Evolutionary conservation across 495 filamentous ascomycete genomes (phyloP).

Genomic region (Aspergillus steynii): DNA sequence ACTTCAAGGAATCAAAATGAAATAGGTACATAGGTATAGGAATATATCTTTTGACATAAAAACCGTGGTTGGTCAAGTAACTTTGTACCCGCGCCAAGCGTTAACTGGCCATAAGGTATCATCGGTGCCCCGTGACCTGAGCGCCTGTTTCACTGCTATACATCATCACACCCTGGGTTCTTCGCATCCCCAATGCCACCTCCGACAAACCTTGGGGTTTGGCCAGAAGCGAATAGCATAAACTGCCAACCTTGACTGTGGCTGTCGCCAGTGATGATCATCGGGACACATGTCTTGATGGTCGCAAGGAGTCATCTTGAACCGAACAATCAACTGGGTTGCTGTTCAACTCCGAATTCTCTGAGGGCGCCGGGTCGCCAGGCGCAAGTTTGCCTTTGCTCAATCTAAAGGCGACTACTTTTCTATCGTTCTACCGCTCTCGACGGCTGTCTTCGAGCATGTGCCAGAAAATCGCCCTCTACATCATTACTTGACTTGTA

Average conservation of each 20-base stretch:
- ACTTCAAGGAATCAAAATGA: too few species aligned
- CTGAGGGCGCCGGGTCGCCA: background rate
- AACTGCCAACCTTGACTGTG: slow-evolving; percentile 11
- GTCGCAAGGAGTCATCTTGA: slow-evolving; percentile 11
- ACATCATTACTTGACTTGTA: background rate
- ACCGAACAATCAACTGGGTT: slow-evolving; percentile 16
- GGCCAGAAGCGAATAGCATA: background rate
- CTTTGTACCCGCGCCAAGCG: background rate
- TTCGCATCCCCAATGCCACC: background rate
- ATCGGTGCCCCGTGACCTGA: background rate
- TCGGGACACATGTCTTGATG: slow-evolving; percentile 7
- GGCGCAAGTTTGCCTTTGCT: background rate
- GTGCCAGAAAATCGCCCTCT: background rate
- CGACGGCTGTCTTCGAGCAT: background rate
- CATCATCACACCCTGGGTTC: background rate
- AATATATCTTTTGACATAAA: too few species aligned
- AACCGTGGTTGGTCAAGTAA: too few species aligned
- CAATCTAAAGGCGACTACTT: background rate
- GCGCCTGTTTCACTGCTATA: too few species aligned
- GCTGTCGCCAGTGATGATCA: slow-evolving; percentile 22
- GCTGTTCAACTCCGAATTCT: background rate
- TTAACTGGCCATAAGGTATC: background rate
- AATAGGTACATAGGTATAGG: too few species aligned
- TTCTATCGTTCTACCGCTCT: background rate
- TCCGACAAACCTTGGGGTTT: background rate